Conservation (phyloP, 208 protist species). For the Naegleria fowleri region DNA sequence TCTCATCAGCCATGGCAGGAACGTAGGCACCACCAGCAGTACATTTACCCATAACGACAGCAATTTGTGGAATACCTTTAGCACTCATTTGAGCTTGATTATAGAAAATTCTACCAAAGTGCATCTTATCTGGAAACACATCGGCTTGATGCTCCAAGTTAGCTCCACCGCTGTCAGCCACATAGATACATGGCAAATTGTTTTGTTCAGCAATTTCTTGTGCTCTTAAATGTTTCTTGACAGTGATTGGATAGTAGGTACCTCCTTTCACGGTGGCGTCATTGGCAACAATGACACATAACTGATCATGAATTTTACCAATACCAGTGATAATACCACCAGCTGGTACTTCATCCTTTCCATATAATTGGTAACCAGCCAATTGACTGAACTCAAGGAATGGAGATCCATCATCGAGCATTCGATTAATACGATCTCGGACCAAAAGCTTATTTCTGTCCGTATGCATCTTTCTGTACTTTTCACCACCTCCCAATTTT, state of each 20-base stretch:
- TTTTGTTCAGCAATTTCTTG: slow-evolving; percentile 90
- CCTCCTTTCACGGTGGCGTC: slow-evolving; percentile 95
- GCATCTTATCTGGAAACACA: slow-evolving; percentile 87
- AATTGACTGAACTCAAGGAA: slow-evolving; percentile 91
- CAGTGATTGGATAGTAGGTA: slow-evolving; percentile 93
- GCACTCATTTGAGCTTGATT: slow-evolving; percentile 93
- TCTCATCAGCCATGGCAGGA: slow-evolving; percentile 87
- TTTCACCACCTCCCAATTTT: slow-evolving; percentile 50
- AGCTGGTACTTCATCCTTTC: slow-evolving; percentile 62
- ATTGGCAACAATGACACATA: slow-evolving; percentile 92
- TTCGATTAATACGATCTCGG: slow-evolving; percentile 74
- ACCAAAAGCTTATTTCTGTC: slow-evolving; percentile 70
- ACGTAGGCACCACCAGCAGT: slow-evolving; percentile 93
- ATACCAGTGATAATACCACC: slow-evolving; percentile 90
- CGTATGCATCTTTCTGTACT: slow-evolving; percentile 46
- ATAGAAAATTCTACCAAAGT: slow-evolving; percentile 95
- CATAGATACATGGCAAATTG: slow-evolving; percentile 89
- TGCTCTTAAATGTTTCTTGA: slow-evolving; percentile 93
- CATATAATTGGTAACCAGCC: slow-evolving; percentile 84
- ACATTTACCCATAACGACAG: slow-evolving; percentile 94
- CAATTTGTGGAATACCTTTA: slow-evolving; percentile 84
- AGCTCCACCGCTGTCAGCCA: slow-evolving; percentile 87
- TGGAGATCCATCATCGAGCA: slow-evolving; percentile 75
- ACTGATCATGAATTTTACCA: slow-evolving; percentile 44
- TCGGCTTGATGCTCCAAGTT: slow-evolving; percentile 82